Evolutionary conservation across 129 eudicot genomes (phyloP), one percentile per base, ranked within the genome.

Genomic region (Lactuca saligna): DNA sequence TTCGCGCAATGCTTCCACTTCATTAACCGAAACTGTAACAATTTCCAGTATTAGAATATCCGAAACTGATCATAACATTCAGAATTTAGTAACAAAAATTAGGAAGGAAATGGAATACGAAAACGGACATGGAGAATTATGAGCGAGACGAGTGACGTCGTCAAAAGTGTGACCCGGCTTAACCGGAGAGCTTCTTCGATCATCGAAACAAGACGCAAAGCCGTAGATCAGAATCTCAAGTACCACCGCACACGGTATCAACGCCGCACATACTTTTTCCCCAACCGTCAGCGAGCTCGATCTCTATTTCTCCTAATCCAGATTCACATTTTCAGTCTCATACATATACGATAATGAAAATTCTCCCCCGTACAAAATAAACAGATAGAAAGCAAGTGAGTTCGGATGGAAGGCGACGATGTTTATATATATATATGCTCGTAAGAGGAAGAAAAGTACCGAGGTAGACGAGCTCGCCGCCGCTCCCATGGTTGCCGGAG

Each of bases 1-100:
- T 44, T 83, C 87, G 1, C 74, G 79, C 50, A 79, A 48, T 5
- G 87, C 87, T 76, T 83, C 87, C 46, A 83, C 82, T 76, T 83
- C 87, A 68, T 83, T 83, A 57, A 83, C 71, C 5, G 84, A 54
- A 75, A 83, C 87, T 83, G 82, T 17, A 74, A 74, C 60, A 41
- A 38, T 16, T 32, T 7, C 17, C 0, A 5, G 0, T n/a, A 44
- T 72, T 54, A 51, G 54, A 8, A 37, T 16, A 5, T 5, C 42
- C 51, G 0, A 54, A 69, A 65, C 13, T 66, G 17, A 49, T 65
- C 46, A 44, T 66, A 17, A 74, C 50, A 6, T 16, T 15, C 33
- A 75, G 1, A 44, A 56, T 38, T 37, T 38, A 39, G 38, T 2
- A 35, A 13, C 15, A 32, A 5, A 7, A 37, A 20, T 10, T 8